These are phyloP conservation scores for Penicillium sclerotigenum DNA, from an alignment of 2,329 filamentous ascomycete genomes.

Conservation along the genomic window DNA sequence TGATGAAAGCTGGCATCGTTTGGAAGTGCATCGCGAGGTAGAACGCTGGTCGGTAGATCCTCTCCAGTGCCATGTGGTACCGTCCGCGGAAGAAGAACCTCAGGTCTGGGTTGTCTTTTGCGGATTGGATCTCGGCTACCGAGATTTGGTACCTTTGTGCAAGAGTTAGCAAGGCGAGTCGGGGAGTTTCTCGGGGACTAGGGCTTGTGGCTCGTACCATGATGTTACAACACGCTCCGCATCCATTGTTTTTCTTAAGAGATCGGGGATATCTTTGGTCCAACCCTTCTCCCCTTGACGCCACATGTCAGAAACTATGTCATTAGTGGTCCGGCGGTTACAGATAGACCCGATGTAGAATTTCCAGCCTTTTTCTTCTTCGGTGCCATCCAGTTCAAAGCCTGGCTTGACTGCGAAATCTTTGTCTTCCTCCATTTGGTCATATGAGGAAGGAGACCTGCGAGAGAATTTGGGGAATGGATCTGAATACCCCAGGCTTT, in stretches of 20 bases:
- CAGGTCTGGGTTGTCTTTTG: conserved; percentile 15
- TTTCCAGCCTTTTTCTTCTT: conserved; percentile 23
- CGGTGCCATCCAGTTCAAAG: conserved; percentile 11
- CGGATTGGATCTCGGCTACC: conserved; percentile 1
- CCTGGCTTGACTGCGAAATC: not conserved
- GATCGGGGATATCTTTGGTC: conserved; percentile 15
- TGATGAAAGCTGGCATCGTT: conserved; percentile 15
- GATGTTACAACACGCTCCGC: conserved; percentile 18
- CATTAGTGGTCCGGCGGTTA: conserved; percentile 25
- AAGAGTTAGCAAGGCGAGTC: not conserved
- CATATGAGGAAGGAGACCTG: conserved; percentile 8
- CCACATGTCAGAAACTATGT: conserved; percentile 24
- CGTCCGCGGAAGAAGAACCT: conserved; percentile 19
- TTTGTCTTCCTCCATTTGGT: conserved; percentile 13
- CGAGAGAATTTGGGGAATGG: conserved; percentile 18
- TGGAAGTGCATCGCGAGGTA: conserved; percentile 24
- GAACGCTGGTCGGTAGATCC: conserved; percentile 22
- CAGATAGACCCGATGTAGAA: conserved; percentile 25
- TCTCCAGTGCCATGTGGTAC: conserved; percentile 14
- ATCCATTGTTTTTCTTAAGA: conserved; percentile 12
- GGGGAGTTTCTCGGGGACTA: too few species aligned
- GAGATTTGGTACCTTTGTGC: conserved; percentile 20
- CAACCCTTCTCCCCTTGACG: conserved; percentile 20
- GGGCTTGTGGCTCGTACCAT: conserved; percentile 15
- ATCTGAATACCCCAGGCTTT: conserved; percentile 20